Base-by-base conservation (phyloP, 768 basidiomycete genomes). In the Kwoniella newhampshirensis region DNA sequence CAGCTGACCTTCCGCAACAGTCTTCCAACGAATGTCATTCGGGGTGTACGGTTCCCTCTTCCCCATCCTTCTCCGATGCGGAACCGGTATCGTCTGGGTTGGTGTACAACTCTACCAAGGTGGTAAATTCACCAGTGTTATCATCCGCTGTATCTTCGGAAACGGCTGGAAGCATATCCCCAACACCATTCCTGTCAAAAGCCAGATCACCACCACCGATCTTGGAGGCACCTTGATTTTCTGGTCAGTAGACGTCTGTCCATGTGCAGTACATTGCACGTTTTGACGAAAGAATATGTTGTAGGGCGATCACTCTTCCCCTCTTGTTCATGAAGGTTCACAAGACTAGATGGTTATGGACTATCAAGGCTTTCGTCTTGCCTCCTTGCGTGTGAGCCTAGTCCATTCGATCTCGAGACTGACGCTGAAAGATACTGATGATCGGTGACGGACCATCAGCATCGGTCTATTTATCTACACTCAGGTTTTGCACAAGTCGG, bases 271-370 rank as follows among this genome's bases (percentile, higher is more conserved):
- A 13, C 13, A 32, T 32, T 6, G 32, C 7, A 13, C 47, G 37
- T 20, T 3, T 23, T 27, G 20, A 20, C 20, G 21, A 17, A 15
- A 12, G 18, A 3, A 18, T 53, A 6, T 39, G n/a, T 32, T 13
- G 32, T 32, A 56, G 44, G 45, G 36, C 43, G 7, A 40, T 62
- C 26, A 53, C 60, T 3, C 20, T 56, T 20, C 60, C 60, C 1
- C 32, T 55, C 5, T 44, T 62, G 4, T 62, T 44, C 50, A 46
- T 62, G 30, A 36, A 52, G 27, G 21, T 62, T 5, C 60, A 62
- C 55, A 62, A 62, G 41, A 57, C 51, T 18, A 18, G 60, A 15
- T 47, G 36, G 48, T 44, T 62, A 41, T 62, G 56, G 54, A 46
- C 44, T 5, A 25, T 62, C 42, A 62, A 62, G 30, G 40, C 50